phyloP scores from a whole-genome alignment of 2,329 filamentous ascomycete species.

The Botrytis galanthina region DNA sequence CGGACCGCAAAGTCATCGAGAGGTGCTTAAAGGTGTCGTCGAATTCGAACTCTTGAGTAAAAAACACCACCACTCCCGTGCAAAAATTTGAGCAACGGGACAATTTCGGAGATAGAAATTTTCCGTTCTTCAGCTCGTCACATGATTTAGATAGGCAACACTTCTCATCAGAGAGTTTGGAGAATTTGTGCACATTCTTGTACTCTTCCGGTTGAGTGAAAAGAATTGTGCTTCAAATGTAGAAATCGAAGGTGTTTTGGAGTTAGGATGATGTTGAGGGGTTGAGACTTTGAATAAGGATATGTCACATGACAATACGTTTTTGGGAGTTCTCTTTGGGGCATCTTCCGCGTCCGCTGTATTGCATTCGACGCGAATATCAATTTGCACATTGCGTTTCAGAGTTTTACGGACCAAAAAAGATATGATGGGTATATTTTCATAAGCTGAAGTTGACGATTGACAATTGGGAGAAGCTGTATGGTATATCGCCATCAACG shows the following conservation, averaged over 20 bases:
- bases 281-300: background rate
- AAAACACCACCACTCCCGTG: background rate
- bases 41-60: too few species aligned
- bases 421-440: too few species aligned
- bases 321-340: background rate
- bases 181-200: background rate
- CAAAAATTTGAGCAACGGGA: background rate
- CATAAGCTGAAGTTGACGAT: background rate
- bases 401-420: background rate
- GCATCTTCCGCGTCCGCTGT: background rate
- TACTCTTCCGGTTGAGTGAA: background rate
- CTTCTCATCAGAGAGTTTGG: rapidly evolving
- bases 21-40: background rate
- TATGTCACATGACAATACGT: background rate
- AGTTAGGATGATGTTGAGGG: background rate
- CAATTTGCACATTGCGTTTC: background rate
- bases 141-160: background rate
- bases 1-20: background rate
- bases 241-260: background rate
- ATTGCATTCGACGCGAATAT: background rate
- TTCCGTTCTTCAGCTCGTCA: background rate
- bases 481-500: background rate
- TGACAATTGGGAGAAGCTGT: background rate
- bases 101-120: background rate
- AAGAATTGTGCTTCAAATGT: rapidly evolving